Conservation (phyloP, 805 yeast species). For the Wickerhamiella dianesei region DNA sequence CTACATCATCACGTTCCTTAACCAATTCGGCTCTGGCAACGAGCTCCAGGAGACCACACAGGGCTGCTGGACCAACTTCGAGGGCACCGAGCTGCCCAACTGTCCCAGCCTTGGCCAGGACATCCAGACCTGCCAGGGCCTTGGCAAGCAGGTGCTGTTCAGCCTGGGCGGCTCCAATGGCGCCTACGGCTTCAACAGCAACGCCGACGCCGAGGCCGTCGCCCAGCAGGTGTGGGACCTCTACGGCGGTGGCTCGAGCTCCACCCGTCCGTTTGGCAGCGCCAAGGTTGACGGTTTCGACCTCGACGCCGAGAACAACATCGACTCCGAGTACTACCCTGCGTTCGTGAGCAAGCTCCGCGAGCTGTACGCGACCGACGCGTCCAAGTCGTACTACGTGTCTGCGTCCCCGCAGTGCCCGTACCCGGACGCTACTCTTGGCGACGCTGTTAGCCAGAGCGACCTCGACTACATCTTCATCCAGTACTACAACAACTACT, state of each 20-base stretch:
- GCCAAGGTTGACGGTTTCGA: constrained; percentile 76
- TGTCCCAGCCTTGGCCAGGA: constrained; percentile 44
- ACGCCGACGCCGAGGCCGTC: constrained; percentile 42
- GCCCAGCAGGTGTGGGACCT: constrained; percentile 41
- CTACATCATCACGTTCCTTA: constrained; percentile 52
- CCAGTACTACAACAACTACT: constrained; percentile 82
- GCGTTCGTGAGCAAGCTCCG: constrained; percentile 42
- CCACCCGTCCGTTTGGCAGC: constrained; percentile 47
- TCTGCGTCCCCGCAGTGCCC: constrained; percentile 92
- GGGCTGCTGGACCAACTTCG: constrained; percentile 26
- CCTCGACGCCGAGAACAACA: constrained; percentile 50
- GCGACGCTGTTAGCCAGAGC: constrained; percentile 52
- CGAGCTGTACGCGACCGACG: constrained; percentile 29
- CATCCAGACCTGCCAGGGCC: constrained; percentile 57
- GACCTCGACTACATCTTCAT: constrained; percentile 69
- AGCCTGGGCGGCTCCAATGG: constrained; percentile 69
- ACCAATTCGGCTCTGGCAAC: constrained; percentile 37
- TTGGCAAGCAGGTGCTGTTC: constrained; percentile 65
- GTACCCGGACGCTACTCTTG: constrained; percentile 62
- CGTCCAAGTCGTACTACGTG: constrained; percentile 52
- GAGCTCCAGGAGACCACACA: constrained; percentile 41
- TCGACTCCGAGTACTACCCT: constrained; percentile 47
- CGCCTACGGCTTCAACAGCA: constrained; percentile 38
- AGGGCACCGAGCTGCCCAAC: constrained; percentile 31
- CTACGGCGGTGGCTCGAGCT: constrained; percentile 37